Conservation (phyloP, 1,139 yeast genomes). For the Spathaspora sp. region DNA sequence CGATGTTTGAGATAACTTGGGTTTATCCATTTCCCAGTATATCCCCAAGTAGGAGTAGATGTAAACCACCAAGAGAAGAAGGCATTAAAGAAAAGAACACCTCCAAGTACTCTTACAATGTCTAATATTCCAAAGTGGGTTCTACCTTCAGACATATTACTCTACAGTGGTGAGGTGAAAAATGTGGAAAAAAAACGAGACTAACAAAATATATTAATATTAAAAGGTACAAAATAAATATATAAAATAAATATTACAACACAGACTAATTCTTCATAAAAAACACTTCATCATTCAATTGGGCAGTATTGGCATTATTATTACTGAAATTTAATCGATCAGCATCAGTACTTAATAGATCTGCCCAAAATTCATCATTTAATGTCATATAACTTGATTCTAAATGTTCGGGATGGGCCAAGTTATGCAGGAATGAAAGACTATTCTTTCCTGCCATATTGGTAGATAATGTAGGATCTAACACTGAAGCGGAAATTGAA, state of each 20-base stretch:
- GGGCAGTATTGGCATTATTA: slow-evolving; percentile 17
- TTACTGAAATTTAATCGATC: slow-evolving; percentile 39
- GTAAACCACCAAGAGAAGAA: slow-evolving; percentile 54
- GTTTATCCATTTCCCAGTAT: slow-evolving; percentile 52
- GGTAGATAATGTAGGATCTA: not conserved
- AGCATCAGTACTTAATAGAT: slow-evolving; percentile 33
- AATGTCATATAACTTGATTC: slow-evolving; percentile 33
- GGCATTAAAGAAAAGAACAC: slow-evolving; percentile 48
- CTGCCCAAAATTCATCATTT: slow-evolving; percentile 48
- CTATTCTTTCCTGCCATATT: not conserved
- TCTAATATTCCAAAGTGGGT: slow-evolving; percentile 33
- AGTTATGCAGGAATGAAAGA: slow-evolving; percentile 4
- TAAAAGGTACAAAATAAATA: slow-evolving; percentile 2
- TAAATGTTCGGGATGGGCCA: slow-evolving; percentile 21
- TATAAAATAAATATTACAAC: slow-evolving; percentile 1
- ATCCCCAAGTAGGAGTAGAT: slow-evolving; percentile 51
- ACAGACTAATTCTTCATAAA: slow-evolving; percentile 18
- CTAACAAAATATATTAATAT: slow-evolving; percentile 1
- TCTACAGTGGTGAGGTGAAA: not conserved
- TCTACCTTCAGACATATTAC: not conserved
- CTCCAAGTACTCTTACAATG: slow-evolving; percentile 44
- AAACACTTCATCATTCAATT: slow-evolving; percentile 29
- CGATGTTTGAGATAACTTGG: slow-evolving; percentile 37
- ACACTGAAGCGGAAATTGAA: slow-evolving; percentile 6
- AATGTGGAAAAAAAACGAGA: not conserved